Evolutionary conservation across 331 rosid species (phyloP).

Genomic region (Quercus tomentella): DNA sequence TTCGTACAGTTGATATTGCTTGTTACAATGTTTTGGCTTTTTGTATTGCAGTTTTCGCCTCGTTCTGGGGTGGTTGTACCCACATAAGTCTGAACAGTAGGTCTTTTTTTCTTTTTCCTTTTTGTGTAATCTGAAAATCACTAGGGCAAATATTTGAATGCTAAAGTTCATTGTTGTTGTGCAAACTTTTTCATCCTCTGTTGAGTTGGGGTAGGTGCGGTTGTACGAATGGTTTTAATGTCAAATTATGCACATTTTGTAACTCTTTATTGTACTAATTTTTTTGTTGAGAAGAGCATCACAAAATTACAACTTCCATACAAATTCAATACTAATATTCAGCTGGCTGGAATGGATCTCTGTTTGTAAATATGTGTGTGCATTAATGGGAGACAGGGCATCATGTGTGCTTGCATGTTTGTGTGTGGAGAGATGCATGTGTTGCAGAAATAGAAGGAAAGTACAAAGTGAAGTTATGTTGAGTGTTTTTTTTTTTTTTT

Average conservation of each 20-base stretch:
- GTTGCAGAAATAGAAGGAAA: too few species aligned
- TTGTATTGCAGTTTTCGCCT: slow-evolving; percentile 41
- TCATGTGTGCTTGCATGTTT: too few species aligned
- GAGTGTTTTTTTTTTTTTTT: too few species aligned
- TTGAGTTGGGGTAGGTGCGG: slow-evolving; percentile 11
- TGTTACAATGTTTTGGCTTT: slow-evolving; percentile 39
- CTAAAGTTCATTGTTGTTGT: slow-evolving; percentile 24
- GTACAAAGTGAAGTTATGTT: too few species aligned
- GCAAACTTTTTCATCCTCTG: slow-evolving; percentile 26
- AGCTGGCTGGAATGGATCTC: background rate
- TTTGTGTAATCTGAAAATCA: slow-evolving; percentile 31
- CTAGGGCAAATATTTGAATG: slow-evolving; percentile 26
- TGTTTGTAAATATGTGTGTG: background rate
- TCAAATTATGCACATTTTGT: slow-evolving; percentile 8
- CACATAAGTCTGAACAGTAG: slow-evolving; percentile 40
- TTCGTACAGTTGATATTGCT: slow-evolving; percentile 51
- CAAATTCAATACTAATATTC: background rate
- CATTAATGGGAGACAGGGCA: too few species aligned
- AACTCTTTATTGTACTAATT: background rate
- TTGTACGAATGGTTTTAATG: slow-evolving; percentile 17
- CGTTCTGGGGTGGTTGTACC: slow-evolving; percentile 60
- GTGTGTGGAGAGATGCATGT: too few species aligned
- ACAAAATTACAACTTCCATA: background rate
- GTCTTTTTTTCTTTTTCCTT: slow-evolving; percentile 19
- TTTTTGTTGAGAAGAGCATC: background rate